Evolutionary conservation across 169 alveolate species (phyloP).

Genomic region (Blepharisma undulans): DNA sequence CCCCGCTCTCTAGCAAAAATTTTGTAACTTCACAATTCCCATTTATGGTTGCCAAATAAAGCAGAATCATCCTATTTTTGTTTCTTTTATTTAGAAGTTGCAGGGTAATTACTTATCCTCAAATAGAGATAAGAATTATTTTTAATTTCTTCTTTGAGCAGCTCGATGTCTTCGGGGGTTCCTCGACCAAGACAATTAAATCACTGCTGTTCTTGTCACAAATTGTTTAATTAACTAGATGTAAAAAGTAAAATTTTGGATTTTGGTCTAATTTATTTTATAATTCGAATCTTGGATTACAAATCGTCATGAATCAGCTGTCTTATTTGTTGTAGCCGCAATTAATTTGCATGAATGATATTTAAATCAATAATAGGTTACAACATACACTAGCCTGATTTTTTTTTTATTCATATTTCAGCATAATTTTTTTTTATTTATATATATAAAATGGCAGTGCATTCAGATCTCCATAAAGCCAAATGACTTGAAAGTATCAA

Average conservation of each 20-base stretch:
- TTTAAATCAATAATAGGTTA: no score
- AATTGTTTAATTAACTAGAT: conserved; percentile 46
- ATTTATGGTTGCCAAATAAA: neutral
- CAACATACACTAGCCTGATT: no score
- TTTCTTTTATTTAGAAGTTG: conserved; percentile 30
- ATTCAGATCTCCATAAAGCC: neutral
- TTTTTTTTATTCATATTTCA: no score
- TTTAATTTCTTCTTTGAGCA: conserved; percentile 24
- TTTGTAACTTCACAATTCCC: conserved; percentile 8
- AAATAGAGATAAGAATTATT: conserved; percentile 48
- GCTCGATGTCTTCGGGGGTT: conserved; percentile 14
- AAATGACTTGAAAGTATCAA: neutral
- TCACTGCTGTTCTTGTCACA: conserved; percentile 38
- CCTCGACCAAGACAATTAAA: conserved; percentile 41
- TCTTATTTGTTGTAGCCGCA: no score
- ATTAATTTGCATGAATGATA: no score
- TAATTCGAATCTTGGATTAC: no score
- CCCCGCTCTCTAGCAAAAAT: neutral
- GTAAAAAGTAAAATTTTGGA: no score
- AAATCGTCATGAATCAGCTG: no score
- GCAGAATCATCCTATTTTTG: neutral
- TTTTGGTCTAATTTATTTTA: no score
- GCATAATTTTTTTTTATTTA: no score
- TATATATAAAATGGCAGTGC: neutral
- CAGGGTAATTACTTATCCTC: no score